phyloP scores from a whole-genome alignment of 179 eudicot species.

The Spergularia azorica region DNA sequence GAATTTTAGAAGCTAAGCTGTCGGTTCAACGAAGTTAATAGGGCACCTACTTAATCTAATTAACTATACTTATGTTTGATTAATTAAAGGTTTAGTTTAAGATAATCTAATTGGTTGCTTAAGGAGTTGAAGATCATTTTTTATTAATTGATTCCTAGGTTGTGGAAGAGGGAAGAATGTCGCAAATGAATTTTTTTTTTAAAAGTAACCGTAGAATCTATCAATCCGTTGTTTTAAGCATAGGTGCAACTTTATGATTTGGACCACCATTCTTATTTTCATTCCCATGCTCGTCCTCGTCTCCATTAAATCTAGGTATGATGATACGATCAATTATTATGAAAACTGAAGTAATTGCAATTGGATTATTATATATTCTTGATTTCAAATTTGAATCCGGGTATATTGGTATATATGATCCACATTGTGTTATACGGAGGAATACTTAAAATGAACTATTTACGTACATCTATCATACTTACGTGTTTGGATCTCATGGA shows the following conservation, averaged over 20 bases:
- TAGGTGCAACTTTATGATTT: background rate
- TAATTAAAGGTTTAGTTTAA: background rate
- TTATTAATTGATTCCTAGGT: conserved; percentile 17
- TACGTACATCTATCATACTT: too few species aligned
- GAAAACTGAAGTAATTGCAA: background rate
- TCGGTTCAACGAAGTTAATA: conserved; percentile 18
- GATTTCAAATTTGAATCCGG: background rate
- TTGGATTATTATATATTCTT: background rate
- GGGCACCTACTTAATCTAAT: conserved; percentile 7
- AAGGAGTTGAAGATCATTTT: conserved; percentile 3
- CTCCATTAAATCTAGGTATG: background rate
- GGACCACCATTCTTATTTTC: background rate
- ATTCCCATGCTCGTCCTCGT: background rate
- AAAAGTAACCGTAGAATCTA: conserved; percentile 22
- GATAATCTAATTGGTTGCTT: conserved; percentile 15
- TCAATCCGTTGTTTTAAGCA: too few species aligned
- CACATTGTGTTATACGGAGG: too few species aligned
- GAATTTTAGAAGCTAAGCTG: conserved; percentile 26
- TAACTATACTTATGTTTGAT: background rate
- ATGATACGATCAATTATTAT: background rate
- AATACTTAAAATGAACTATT: too few species aligned
- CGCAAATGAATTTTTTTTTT: background rate
- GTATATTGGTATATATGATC: too few species aligned
- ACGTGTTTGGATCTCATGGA: too few species aligned
- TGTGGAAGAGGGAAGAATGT: conserved; percentile 28